These are phyloP conservation scores for Acanthamoeba lugdunensis DNA, from an alignment of 208 protist genomes.

Conservation along the genomic window DNA sequence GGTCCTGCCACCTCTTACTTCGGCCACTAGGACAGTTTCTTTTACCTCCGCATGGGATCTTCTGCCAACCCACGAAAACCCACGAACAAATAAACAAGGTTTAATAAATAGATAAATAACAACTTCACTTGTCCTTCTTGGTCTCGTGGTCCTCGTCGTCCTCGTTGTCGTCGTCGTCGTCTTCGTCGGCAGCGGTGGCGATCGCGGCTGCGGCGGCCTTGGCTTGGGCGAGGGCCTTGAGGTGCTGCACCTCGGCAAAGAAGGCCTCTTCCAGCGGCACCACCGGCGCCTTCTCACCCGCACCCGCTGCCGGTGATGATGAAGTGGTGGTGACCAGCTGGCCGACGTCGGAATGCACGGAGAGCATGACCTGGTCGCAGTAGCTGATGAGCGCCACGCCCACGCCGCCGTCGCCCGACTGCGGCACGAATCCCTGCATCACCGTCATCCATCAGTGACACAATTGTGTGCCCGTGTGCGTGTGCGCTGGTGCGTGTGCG, in stretches of 20 bases:
- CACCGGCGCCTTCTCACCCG: not conserved
- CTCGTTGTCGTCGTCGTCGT: not conserved
- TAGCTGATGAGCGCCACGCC: slow-evolving; percentile 56
- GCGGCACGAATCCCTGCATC: slow-evolving; percentile 2
- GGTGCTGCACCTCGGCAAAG: not conserved
- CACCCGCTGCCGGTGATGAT: no score
- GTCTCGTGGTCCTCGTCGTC: not conserved
- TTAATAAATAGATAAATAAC: no score
- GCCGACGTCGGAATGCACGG: slow-evolving; percentile 17
- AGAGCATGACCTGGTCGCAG: slow-evolving; percentile 51
- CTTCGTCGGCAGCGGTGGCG: not conserved
- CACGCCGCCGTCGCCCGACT: slow-evolving; percentile 29
- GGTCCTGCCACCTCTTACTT: no score
- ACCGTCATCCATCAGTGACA: no score
- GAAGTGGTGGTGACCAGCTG: not conserved
- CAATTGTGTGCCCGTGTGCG: not conserved
- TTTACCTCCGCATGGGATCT: no score
- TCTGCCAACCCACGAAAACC: no score
- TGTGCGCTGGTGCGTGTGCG: no score
- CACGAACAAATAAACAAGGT: no score
- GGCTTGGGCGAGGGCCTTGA: not conserved
- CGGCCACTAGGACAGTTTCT: no score
- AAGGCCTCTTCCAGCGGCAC: slow-evolving; percentile 3
- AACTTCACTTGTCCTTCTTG: not conserved
- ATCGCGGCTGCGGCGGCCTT: no score